Evolutionary conservation across 2,329 filamentous ascomycete genomes (phyloP).

Genomic region (Coniochaeta hoffmannii): DNA sequence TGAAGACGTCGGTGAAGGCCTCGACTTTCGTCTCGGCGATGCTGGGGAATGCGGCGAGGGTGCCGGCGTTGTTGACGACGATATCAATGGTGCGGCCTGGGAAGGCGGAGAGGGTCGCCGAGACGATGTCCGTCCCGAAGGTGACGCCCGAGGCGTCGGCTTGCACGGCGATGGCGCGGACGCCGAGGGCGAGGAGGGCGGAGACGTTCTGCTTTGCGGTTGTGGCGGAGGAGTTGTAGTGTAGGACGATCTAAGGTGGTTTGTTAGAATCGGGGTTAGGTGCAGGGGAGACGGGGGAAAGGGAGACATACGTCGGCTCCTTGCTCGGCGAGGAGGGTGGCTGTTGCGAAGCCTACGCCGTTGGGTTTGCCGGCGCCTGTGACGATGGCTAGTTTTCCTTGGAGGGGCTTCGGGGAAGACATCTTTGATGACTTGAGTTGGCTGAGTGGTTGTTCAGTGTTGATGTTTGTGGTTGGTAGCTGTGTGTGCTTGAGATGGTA

Average conservation of each 20-base stretch:
- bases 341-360: conserved; percentile 12
- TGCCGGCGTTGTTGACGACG: conserved; percentile 12
- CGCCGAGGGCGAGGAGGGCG: conserved; percentile 5
- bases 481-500: too few relatives aligned
- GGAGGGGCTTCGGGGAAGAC: conserved; percentile 1
- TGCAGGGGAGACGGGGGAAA: not conserved
- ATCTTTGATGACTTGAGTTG: not conserved
- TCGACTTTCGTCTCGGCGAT: conserved; percentile 6
- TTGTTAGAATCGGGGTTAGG: not conserved
- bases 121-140: conserved; percentile 9
- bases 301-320: conserved; percentile 8
- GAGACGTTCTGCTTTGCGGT: conserved; percentile 7
- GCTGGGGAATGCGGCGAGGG: not conserved
- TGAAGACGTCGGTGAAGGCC: conserved; percentile 9
- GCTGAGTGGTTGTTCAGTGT: not conserved
- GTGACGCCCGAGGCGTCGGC: conserved; percentile 9
- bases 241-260: conserved; percentile 8
- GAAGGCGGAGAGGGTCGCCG: conserved; percentile 7
- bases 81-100: conserved; percentile 10
- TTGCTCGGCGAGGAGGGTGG: conserved; percentile 8
- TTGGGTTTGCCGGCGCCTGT: conserved; percentile 12
- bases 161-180: conserved; percentile 7
- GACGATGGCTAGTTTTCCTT: conserved; percentile 13
- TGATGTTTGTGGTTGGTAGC: not conserved
- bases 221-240: conserved; percentile 11